Base-by-base conservation (phyloP, 2,329 filamentous ascomycete genomes). In the Sarocladium oryzae region DNA sequence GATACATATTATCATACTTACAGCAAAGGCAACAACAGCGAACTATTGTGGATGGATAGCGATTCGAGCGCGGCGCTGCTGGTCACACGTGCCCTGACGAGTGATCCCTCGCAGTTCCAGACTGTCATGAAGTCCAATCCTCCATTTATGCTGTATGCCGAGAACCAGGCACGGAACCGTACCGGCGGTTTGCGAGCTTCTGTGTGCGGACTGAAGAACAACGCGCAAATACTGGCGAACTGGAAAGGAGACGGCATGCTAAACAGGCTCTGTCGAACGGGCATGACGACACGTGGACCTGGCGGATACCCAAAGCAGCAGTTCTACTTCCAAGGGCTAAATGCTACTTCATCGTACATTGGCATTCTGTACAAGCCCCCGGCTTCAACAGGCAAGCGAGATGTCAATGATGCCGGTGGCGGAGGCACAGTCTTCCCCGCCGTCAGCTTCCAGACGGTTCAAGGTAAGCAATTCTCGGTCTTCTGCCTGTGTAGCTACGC, bases 1-100 rank as follows among this genome's bases (percentile, higher is more conserved):
- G 86, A 95, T 59, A 78, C 73, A 1, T 86, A 78, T 54, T 96
- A 88, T 63, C 86, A 95, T 67, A 75, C 69, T 32, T 88, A 81
- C 58, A 64, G 71, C 11, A 60, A 66, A 1, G 63, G 73, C 2
- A 36, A 49, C 16, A 33, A 7, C 13, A 55, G 80, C 0, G 79
- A 85, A 56, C 73, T 96, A 7, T 79, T 83, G 58, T 86, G 91
- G 69, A 82, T 96, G 50, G 93, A 97, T 62, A 89, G 88, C 21
- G 93, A 97, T 66, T 84, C 81, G 38, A 78, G 77, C 26, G 85
- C 89, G 2, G 87, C 89, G 2, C 73, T 99, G 23, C 75, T 99
- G 37, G 84, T 87, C 40, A 95, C 90, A 0, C 77, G 82, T 50
- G 86, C 91, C 59, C 69, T 91, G 46, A 90, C 86, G 2, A 66